Evolutionary conservation across 208 protist genomes (phyloP).

Genomic region (Acanthamoeba castellanii): DNA sequence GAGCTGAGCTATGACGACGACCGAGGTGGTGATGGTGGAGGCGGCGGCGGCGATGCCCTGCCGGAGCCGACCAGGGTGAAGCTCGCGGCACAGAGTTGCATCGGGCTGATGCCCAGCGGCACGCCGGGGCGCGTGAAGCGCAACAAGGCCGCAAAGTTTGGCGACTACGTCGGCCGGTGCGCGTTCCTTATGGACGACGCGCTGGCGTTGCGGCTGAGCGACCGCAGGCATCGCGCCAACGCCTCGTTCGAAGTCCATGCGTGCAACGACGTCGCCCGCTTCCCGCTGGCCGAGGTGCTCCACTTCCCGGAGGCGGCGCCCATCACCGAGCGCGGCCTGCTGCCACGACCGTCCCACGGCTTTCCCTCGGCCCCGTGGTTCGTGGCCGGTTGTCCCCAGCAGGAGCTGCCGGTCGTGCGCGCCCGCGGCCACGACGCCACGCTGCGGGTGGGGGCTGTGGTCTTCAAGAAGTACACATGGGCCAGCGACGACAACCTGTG

Average conservation of each 20-base stretch:
- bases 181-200: not conserved
- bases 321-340: not conserved
- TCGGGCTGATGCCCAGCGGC: not conserved
- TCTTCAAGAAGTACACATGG: not conserved
- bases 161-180: not conserved
- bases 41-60: no score
- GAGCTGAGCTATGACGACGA: no score
- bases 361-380: not conserved
- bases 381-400: no score
- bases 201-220: not conserved
- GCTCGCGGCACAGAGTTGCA: not conserved
- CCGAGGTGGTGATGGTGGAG: no score
- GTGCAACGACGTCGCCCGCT: not conserved
- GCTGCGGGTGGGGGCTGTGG: not conserved
- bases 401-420: not conserved
- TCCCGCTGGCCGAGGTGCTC: not conserved
- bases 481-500: not conserved
- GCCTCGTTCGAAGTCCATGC: not conserved
- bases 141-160: not conserved
- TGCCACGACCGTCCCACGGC: not conserved
- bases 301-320: not conserved
- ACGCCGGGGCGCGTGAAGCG: no score
- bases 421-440: not conserved
- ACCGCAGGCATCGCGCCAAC: not conserved
- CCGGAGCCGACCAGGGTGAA: no score